Conservation (phyloP, 805 yeast genomes). For the Kuraishia ogatae region DNA sequence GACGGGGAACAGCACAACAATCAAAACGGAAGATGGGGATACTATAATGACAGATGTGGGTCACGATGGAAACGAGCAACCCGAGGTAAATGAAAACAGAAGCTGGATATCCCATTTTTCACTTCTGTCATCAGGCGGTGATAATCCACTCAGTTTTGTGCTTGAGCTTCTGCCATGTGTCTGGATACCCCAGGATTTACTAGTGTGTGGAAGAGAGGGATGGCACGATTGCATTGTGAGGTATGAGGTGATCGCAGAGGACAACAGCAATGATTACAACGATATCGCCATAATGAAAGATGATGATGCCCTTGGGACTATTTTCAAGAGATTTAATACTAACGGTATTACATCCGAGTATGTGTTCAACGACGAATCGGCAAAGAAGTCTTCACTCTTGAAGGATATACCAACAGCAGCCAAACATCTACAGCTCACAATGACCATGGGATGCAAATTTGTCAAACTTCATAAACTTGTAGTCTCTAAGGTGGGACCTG, state of each 20-base stretch:
- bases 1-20: slow-evolving; percentile 7
- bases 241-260: slow-evolving; percentile 16
- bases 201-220: slow-evolving; percentile 10
- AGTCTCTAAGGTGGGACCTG: slow-evolving; percentile 1
- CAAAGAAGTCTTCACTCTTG: background rate
- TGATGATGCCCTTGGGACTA: background rate
- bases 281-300: background rate
- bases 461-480: slow-evolving; percentile 3
- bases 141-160: slow-evolving; percentile 7
- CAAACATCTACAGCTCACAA: background rate
- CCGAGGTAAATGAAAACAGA: background rate
- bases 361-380: background rate
- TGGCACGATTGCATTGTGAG: slow-evolving; percentile 6
- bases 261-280: slow-evolving; percentile 10
- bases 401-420: background rate
- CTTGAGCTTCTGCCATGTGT: slow-evolving; percentile 22
- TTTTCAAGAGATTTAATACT: background rate
- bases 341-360: background rate
- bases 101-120: background rate
- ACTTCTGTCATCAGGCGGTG: background rate
- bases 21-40: background rate
- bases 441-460: slow-evolving; percentile 2
- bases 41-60: background rate
- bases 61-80: background rate
- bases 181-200: slow-evolving; percentile 23